phyloP scores from a whole-genome alignment of 179 eudicot species.

The Gypsophila paniculata region DNA sequence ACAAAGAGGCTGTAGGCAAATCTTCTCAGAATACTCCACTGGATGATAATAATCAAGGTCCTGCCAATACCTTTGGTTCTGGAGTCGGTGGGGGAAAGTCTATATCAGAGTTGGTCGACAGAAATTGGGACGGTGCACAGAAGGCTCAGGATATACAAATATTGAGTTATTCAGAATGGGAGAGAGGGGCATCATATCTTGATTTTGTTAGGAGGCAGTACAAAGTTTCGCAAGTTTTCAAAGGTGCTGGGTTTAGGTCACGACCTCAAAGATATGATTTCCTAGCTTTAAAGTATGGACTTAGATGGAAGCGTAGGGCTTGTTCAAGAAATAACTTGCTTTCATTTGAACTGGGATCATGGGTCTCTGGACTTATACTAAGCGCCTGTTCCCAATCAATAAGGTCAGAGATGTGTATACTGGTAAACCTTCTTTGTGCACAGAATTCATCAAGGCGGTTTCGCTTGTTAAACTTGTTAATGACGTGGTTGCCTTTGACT shows the following conservation, averaged over 20 bases:
- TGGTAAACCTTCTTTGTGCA: slow-evolving; percentile 83
- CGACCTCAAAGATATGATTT: slow-evolving; percentile 75
- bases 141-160: slow-evolving; percentile 80
- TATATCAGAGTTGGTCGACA: slow-evolving; percentile 49
- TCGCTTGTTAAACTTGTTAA: slow-evolving; percentile 77
- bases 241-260: slow-evolving; percentile 57
- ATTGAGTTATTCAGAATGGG: slow-evolving; percentile 95
- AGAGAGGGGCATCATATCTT: slow-evolving; percentile 95
- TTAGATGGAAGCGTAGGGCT: slow-evolving; percentile 88
- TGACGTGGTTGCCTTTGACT: slow-evolving; percentile 86
- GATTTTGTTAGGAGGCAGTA: slow-evolving; percentile 99
- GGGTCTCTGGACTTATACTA: slow-evolving; percentile 96
- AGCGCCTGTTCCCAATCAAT: slow-evolving; percentile 99
- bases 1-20: slow-evolving; percentile 62
- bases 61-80: slow-evolving; percentile 38
- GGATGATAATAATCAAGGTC: slow-evolving; percentile 48
- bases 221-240: slow-evolving; percentile 70
- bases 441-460: slow-evolving; percentile 81
- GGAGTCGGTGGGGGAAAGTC: slow-evolving; percentile 52
- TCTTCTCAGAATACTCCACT: slow-evolving; percentile 33
- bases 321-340: slow-evolving; percentile 57
- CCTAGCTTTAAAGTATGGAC: slow-evolving; percentile 82
- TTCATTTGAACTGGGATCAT: slow-evolving; percentile 95
- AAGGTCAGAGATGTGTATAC: slow-evolving; percentile 95
- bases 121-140: slow-evolving; percentile 72